Conservation (phyloP, 2,329 filamentous ascomycete species). For the Pseudocercospora pini-densiflorae region DNA sequence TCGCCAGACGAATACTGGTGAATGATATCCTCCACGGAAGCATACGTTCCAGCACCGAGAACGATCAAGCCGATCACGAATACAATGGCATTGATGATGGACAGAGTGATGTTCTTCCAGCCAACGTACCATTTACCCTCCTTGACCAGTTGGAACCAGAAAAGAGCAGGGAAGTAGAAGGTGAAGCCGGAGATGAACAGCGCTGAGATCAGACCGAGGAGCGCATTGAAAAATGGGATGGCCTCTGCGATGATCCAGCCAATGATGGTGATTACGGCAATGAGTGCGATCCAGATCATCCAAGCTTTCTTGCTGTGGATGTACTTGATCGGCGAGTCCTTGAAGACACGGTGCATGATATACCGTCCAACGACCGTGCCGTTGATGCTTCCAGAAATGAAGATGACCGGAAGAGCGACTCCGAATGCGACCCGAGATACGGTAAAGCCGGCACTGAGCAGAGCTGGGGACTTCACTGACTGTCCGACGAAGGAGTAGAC, state of each 20-base stretch:
- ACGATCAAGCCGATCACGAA: constrained; percentile 42
- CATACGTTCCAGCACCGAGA: constrained; percentile 49
- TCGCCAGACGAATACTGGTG: constrained; percentile 44
- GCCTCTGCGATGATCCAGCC: constrained; percentile 73
- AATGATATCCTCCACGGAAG: constrained; percentile 50
- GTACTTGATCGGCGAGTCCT: constrained; percentile 56
- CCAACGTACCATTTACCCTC: constrained; percentile 54
- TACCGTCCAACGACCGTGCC: constrained; percentile 58
- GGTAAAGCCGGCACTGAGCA: constrained; percentile 62
- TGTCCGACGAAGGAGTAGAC: constrained; percentile 70
- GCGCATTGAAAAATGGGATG: constrained; percentile 72
- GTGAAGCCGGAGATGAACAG: constrained; percentile 71
- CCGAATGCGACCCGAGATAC: constrained; percentile 71
- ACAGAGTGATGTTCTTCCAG: constrained; percentile 50
- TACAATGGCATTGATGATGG: constrained; percentile 51
- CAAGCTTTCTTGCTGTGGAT: constrained; percentile 50
- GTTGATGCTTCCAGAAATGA: constrained; percentile 75
- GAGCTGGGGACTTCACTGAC: constrained; percentile 66
- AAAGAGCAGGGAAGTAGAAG: constrained; percentile 45
- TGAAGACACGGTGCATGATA: constrained; percentile 68
- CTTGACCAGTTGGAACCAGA: constrained; percentile 52
- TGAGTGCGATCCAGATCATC: constrained; percentile 64
- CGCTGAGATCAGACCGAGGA: constrained; percentile 68
- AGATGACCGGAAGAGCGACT: constrained; percentile 72
- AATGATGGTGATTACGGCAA: constrained; percentile 61